Evolutionary conservation across 345 rosid species (phyloP).

Genomic region (Anacardium occidentale): DNA sequence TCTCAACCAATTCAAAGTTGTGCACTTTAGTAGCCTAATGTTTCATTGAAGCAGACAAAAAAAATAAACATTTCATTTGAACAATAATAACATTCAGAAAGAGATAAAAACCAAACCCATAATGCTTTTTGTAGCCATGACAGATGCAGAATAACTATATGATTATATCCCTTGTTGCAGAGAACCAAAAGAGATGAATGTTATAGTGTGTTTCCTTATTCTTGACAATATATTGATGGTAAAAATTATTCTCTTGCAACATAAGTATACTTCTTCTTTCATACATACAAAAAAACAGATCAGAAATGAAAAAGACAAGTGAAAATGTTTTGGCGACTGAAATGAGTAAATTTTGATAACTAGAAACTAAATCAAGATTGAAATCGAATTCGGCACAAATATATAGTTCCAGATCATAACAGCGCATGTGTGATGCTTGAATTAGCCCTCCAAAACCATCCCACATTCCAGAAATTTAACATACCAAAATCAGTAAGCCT

Average conservation of each 20-base stretch:
- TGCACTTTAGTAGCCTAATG: neutral
- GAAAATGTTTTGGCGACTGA: neutral
- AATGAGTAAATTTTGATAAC: neutral
- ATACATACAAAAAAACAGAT: too few species aligned
- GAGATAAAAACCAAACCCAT: neutral
- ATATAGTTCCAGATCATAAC: neutral
- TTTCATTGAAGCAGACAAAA: neutral
- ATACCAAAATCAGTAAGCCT: conserved; percentile 79
- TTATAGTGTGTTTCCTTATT: neutral
- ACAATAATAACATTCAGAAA: neutral
- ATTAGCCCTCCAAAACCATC: neutral
- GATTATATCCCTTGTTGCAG: neutral
- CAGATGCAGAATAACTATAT: neutral
- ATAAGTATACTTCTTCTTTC: too few species aligned
- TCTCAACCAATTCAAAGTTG: neutral
- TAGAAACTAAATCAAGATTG: neutral
- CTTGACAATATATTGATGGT: neutral
- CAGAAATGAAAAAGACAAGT: neutral
- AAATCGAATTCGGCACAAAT: neutral
- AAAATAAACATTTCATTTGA: neutral
- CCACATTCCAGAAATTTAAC: conserved; percentile 16
- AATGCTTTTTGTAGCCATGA: neutral
- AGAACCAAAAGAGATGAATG: neutral
- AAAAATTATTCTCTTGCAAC: neutral
- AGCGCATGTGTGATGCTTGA: neutral